These are phyloP conservation scores for Magnolia changhungtana DNA, from an alignment of 164 flowering plant genomes.

Conservation along the genomic window DNA sequence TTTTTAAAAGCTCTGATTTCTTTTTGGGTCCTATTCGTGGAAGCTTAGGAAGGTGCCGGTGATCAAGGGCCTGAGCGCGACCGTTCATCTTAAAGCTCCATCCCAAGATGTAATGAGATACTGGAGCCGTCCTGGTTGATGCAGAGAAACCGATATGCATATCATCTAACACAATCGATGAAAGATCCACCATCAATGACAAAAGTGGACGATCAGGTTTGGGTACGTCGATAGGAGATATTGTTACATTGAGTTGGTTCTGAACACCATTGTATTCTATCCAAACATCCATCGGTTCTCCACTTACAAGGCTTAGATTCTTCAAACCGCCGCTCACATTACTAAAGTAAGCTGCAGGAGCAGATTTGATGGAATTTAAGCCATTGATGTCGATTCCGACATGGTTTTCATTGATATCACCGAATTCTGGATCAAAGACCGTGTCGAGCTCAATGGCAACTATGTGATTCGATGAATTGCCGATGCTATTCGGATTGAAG, in stretches of 20 bases:
- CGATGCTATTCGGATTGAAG: slow-evolving; percentile 27
- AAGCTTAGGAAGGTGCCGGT: slow-evolving; percentile 10
- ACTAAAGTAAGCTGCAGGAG: slow-evolving; percentile 27
- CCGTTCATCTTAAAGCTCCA: slow-evolving; percentile 23
- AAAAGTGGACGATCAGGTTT: slow-evolving; percentile 18
- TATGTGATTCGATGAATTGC: slow-evolving; percentile 27
- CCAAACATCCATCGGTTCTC: slow-evolving; percentile 20
- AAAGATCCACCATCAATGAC: slow-evolving; percentile 8
- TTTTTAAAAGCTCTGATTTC: neutral
- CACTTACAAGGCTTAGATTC: slow-evolving; percentile 25
- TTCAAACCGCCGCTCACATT: slow-evolving; percentile 1
- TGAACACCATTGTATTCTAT: slow-evolving; percentile 15
- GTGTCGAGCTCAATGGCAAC: slow-evolving; percentile 47
- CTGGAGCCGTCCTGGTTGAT: neutral
- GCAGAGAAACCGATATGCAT: slow-evolving; percentile 20
- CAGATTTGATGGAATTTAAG: slow-evolving; percentile 24
- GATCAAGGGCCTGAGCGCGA: slow-evolving; percentile 7
- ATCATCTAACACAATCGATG: neutral
- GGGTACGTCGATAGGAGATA: slow-evolving; percentile 5
- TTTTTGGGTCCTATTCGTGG: slow-evolving; percentile 1
- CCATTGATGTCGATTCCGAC: slow-evolving; percentile 51
- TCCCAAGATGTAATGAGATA: slow-evolving; percentile 14
- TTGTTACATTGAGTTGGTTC: slow-evolving; percentile 16
- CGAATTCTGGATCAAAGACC: slow-evolving; percentile 8
- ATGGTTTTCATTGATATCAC: slow-evolving; percentile 37